Evolutionary conservation across 805 yeast genomes (phyloP), one percentile per base, ranked within the genome.

Genomic region (Saccharomycopsis sp.): DNA sequence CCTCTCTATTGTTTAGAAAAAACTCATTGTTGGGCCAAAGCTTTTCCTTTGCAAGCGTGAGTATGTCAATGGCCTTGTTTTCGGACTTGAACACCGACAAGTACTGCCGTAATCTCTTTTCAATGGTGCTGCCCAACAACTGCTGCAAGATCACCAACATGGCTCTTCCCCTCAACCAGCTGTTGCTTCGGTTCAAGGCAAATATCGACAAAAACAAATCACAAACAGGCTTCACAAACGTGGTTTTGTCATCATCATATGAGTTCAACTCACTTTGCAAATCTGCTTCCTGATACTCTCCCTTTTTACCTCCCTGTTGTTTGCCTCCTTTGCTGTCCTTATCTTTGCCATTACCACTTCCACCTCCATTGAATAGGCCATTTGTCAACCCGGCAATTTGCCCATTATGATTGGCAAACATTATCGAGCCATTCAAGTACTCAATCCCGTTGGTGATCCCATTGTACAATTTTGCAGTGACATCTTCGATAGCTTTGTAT

Each of bases 161-260:
- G 0, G 96, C 95, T 33, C 87, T 65, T 0, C 95, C 96, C 39
- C 95, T 64, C 1, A 88, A 59, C 94, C 95, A 85, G 35, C 76
- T 74, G 35, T 75, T 76, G 1, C 82, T 68, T 35, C 64, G 67
- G 40, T 75, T 72, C 17, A 84, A 58, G 22, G 82, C 75, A 58
- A 88, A 88, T 1, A 86, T 53, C 0, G 80, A 65, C 15, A 84
- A 69, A 38, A 87, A 68, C 8, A 85, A 55, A 48, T 86, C 94
- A 49, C 89, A 79, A 2, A 88, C 77, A 0, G 95, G 94, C 52
- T 77, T 80, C 10, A 86, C 80, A 58, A 84, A 84, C 0, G 81
- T 67, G 20, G 55, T 61, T 29, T 56, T 54, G n/a, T 52, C 50
- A 1, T 50, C 50, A 20, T 46, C 55, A 51, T 65, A 73, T 34